Evolutionary conservation across 192 early-diverging fungal genomes (phyloP), one percentile per base, ranked within the genome.

Genomic region (Phlyctochytrium arcticum): DNA sequence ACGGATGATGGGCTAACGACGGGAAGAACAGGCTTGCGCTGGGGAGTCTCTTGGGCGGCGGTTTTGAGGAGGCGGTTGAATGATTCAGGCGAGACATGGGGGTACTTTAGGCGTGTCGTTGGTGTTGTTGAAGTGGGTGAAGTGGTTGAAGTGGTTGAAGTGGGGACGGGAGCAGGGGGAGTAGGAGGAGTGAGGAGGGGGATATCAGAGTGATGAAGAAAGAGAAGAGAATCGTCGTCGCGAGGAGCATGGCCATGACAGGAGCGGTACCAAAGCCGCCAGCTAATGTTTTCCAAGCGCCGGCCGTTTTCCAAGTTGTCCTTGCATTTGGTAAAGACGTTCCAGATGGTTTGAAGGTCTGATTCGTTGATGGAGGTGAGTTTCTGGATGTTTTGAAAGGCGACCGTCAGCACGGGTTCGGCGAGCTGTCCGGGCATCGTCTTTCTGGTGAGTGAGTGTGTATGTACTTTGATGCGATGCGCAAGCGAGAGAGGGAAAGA

Each of bases 281-380:
- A 76, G 36, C 48, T 55, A 30, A 76, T 57, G 60, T 76, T 76
- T 46, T 76, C 75, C 33, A 76, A 50, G 27, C 75, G 50, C 36
- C 66, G 65, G 27, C 75, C 75, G 42, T 76, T 76, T 37, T 76
- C 75, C 36, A 76, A 54, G 48, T 72, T 76, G 54, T 76, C 75
- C 42, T 76, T 76, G 58, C 75, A 76, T 48, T 76, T 76, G 3
- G 75, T 76, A 53, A 76, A 73, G 63, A 76, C 69, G 50, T 67
- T 65, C 75, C 75, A 77, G 30, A 77, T 69, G 17, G 75, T 55
- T 19, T 71, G 75, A 31, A 77, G 59, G 29, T 77, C 75, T 21
- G n/a, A 36, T 35, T 74, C 64, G 48, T 77, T 60, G 37, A 68
- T 56, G 31, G 59, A 26, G 6, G 54, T 53, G 29, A 77, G 55